Base-by-base conservation (phyloP, 305 asterid species). In the Salvia sclarea region DNA sequence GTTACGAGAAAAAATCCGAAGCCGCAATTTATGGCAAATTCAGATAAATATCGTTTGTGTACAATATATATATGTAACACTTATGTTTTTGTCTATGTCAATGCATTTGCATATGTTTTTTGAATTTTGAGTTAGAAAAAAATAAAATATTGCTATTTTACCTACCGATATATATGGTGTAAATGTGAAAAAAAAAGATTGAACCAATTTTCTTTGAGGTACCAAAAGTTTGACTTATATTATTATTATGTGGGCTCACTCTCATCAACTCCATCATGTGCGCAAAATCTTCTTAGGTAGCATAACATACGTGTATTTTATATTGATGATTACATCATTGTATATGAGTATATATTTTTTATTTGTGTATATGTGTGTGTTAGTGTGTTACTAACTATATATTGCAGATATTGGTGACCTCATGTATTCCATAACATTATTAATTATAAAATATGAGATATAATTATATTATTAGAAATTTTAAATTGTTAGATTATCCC, bases 141-240 rank as follows among this genome's bases (percentile, higher is more conserved):
- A 17, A 16, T 2, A 6, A 37, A 16, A 48, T 21, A 28, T 37
- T 60, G 68, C 28, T 18, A 13, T 13, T 41, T 49, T 24, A 63
- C 71, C 69, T 70, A 61, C 63, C 52, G 21, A 30, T 22, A 28
- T 28, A 18, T 30, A 20, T 13, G 56, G 45, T 17, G 56, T 30
- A 5, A 52, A 40, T 17, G 60, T 37, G 0, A 53, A 47, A 18
- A 53, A 47, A 18, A 31, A 45, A n/a, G 17, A 10, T 49, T 21
- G 44, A 59, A 47, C 38, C 69, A 9, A 53, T 12, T 71, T 41
- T 53, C 58, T 35, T 25, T 10, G 14, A 52, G 57, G 70, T 52
- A 41, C 64, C 69, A 71, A 71, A 61, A 69, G 4, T 70, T 59
- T 70, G 47, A 71, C 64, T 60, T 48, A 33, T 14, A 14, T 31